A percentile compares a stretch with the other conserved stretches of the same genome.
Conservation (phyloP, 768 basidiomycete genomes). For the Lanmaoa pseudosensibilis region DNA sequence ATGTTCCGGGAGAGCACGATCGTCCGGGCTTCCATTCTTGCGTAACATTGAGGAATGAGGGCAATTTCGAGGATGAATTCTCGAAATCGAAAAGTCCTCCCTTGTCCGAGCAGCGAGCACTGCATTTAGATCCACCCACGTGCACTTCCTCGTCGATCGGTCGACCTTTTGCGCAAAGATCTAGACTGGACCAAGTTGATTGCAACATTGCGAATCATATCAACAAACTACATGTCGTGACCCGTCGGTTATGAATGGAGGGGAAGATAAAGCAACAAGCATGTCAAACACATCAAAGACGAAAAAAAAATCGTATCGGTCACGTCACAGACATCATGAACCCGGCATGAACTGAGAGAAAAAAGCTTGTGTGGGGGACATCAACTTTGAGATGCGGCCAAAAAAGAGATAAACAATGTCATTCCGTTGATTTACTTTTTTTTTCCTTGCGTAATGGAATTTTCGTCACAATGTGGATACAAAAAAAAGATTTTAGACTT, state of each 20-base stretch:
- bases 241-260: slow-evolving; percentile 3
- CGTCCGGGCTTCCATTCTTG: too few relatives aligned
- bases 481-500: slow-evolving; percentile 15
- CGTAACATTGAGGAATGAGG: too few relatives aligned
- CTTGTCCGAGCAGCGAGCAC: too few relatives aligned
- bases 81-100: background rate
- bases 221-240: slow-evolving; percentile 24
- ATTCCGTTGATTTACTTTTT: background rate
- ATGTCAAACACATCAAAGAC: slow-evolving; percentile 5
- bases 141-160: background rate
- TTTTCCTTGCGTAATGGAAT: background rate
- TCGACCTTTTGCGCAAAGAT: background rate
- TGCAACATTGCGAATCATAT: slow-evolving; percentile 18
- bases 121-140: too few relatives aligned
- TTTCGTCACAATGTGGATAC: slow-evolving; percentile 1
- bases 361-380: background rate
- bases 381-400: slow-evolving; percentile 1
- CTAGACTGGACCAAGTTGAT: slow-evolving; percentile 1
- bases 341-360: slow-evolving; percentile 22
- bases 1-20: too few relatives aligned
- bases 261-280: slow-evolving; percentile 11
- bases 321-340: slow-evolving; percentile 23
- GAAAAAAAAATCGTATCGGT: slow-evolving; percentile 10
- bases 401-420: slow-evolving; percentile 1
- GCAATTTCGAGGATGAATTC: too few relatives aligned